A percentile compares a stretch with the other conserved stretches of the same genome.
These are phyloP conservation scores for Solanum clarkiae DNA, from an alignment of 257 asterid species.

Conservation along the genomic window DNA sequence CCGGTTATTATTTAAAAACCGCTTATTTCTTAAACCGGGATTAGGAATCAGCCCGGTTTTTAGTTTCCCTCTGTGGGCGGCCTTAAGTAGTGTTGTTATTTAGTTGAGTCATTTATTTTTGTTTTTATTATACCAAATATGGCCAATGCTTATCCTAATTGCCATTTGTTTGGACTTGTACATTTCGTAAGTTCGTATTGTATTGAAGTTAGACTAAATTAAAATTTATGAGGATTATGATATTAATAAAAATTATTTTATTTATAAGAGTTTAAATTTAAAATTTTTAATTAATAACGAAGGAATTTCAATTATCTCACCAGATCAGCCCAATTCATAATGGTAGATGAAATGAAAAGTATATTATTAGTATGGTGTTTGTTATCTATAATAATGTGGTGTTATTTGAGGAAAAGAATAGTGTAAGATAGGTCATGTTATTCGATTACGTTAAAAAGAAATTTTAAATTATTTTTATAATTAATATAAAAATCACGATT, in stretches of 20 bases:
- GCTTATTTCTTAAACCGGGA: not conserved
- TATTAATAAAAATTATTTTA: not conserved
- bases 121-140: not conserved
- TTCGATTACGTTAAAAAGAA: too few species aligned
- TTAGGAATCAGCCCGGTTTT: not conserved
- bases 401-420: too few species aligned
- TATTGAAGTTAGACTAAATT: not conserved
- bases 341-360: too few species aligned
- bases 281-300: too few species aligned
- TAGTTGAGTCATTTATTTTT: constrained; percentile 1
- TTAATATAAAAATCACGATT: too few species aligned
- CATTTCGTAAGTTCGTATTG: not conserved
- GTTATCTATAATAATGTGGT: too few species aligned
- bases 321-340: too few species aligned
- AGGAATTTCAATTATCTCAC: too few species aligned
- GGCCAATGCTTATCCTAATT: not conserved
- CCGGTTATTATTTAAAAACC: not conserved
- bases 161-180: constrained; percentile 2
- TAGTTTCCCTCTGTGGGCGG: constrained; percentile 15
- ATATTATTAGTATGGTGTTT: too few species aligned
- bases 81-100: not conserved
- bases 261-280: not conserved
- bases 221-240: rapidly evolving
- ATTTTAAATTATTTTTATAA: too few species aligned
- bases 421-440: too few species aligned